These are phyloP conservation scores for Leccinum griseonigrum DNA, from an alignment of 1,284 basidiomycete species.

Conservation along the genomic window DNA sequence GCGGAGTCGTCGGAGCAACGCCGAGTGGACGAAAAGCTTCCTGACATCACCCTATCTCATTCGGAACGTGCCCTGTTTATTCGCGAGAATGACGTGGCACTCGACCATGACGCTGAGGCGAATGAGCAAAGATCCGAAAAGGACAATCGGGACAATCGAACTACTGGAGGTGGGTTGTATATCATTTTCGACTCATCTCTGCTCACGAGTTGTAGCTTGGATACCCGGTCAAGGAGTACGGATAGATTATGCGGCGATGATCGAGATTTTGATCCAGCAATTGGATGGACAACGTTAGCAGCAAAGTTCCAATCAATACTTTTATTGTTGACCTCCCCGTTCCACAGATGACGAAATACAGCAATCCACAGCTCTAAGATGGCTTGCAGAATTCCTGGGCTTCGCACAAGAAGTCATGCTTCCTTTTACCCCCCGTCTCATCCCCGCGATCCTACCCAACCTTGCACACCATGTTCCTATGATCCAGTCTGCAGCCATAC, in stretches of 20 bases:
- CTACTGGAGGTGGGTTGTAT: conserved; percentile 56
- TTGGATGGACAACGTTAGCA: conserved; percentile 80
- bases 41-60: conserved; percentile 48
- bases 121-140: conserved; percentile 45
- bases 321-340: conserved; percentile 4
- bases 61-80: conserved; percentile 53
- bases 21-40: conserved; percentile 44
- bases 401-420: conserved; percentile 92
- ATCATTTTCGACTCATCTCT: conserved; percentile 19
- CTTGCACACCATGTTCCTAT: conserved; percentile 89
- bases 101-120: conserved; percentile 43
- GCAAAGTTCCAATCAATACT: not conserved
- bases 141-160: conserved; percentile 57
- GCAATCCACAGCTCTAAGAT: conserved; percentile 84
- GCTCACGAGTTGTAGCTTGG: conserved; percentile 57
- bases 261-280: conserved; percentile 93
- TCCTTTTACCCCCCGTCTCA: conserved; percentile 90
- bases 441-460: conserved; percentile 91
- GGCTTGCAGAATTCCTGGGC: conserved; percentile 89
- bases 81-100: conserved; percentile 48
- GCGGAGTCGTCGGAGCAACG: conserved; percentile 41
- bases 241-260: conserved; percentile 89
- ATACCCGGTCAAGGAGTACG: conserved; percentile 90
- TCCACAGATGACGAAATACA: conserved; percentile 82
- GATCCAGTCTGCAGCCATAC: conserved; percentile 85